Evolutionary conservation across 352 stramenopile genomes (phyloP).

Genomic region (Pythium oligandrum): DNA sequence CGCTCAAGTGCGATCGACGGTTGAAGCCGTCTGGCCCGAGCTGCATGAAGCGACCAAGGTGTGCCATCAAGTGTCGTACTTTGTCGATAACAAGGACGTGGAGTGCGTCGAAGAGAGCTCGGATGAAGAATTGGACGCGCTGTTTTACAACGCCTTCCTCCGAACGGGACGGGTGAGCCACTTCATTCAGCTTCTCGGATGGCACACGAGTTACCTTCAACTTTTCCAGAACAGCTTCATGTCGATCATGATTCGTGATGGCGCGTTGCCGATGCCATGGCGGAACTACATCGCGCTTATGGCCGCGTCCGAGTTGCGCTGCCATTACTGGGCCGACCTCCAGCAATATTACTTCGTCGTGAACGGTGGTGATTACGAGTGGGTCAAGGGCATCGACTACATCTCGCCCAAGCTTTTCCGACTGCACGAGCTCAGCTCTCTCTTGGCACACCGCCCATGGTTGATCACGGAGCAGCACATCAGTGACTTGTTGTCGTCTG

Average conservation of each 20-base stretch:
- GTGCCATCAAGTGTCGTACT: slow-evolving; percentile 57
- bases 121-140: slow-evolving; percentile 41
- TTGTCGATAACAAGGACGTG: slow-evolving; percentile 41
- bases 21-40: slow-evolving; percentile 25
- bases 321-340: slow-evolving; percentile 74
- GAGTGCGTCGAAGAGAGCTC: slow-evolving; percentile 24
- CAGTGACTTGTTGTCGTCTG: slow-evolving; percentile 56
- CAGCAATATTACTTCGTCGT: slow-evolving; percentile 84
- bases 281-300: slow-evolving; percentile 83
- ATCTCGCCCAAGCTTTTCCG: slow-evolving; percentile 78
- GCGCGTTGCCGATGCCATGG: slow-evolving; percentile 76
- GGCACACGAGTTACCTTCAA: slow-evolving; percentile 73
- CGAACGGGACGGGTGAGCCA: slow-evolving; percentile 70
- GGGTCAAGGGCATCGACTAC: slow-evolving; percentile 82
- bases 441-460: slow-evolving; percentile 85
- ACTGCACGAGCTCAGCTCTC: slow-evolving; percentile 74
- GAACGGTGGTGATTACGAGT: slow-evolving; percentile 71
- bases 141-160: slow-evolving; percentile 61
- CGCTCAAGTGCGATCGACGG: slow-evolving; percentile 29
- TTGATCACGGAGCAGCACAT: slow-evolving; percentile 74
- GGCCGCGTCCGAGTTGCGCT: slow-evolving; percentile 69
- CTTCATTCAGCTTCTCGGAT: slow-evolving; percentile 69
- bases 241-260: slow-evolving; percentile 72
- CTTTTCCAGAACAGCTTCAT: slow-evolving; percentile 61
- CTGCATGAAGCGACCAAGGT: slow-evolving; percentile 12